Base-by-base conservation (phyloP, 768 basidiomycete genomes). In the Lactarius hatsudake region DNA sequence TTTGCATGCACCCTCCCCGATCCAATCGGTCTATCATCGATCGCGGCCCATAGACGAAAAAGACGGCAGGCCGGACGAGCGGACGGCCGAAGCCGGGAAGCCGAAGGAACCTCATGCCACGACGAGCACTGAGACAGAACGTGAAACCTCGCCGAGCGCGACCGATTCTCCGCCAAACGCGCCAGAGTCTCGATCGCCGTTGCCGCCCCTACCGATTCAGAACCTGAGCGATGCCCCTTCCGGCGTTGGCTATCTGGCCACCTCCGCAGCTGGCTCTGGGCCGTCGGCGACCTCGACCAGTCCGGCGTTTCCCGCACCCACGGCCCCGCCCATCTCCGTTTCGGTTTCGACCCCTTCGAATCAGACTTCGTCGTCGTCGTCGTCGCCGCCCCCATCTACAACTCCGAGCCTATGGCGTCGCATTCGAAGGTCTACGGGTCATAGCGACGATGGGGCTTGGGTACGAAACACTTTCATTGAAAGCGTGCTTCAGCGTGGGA, bases 401-500 rank as follows among this genome's bases (percentile, higher is more conserved):
- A 59, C 32, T 9, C 62, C 51, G 34, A 60, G 66, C 34, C 20
- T 67, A 30, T 67, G 66, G 66, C 58, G 57, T 36, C 66, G 66
- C 42, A 40, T 63, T 30, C 58, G 65, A 38, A 69, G 58, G 38
- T 59, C 60, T 43, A 64, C 63, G 13, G 54, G 51, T 7, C 40
- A 66, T 32, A 43, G 51, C 30, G 54, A 59, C 26, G 60, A 66
- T 7, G 38, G 42, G 15, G 20, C 13, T n/a, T 38, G 53, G 57
- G 45, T 63, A 30, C 48, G 66, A 59, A 56, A 36, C 66, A 60
- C 67, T 23, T 64, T 66, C 60, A 60, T 53, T 53, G 68, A 60
- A 20, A 57, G 51, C 32, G 20, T 55, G 42, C 58, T 43, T 40
- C 51, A 30, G 20, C 38, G 42, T 26, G 62, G 59, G 36, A 63